A percentile compares a stretch with the other conserved stretches of the same genome.
These are phyloP conservation scores for Akebia trifoliata DNA, from an alignment of 164 flowering plant species.

Conservation along the genomic window DNA sequence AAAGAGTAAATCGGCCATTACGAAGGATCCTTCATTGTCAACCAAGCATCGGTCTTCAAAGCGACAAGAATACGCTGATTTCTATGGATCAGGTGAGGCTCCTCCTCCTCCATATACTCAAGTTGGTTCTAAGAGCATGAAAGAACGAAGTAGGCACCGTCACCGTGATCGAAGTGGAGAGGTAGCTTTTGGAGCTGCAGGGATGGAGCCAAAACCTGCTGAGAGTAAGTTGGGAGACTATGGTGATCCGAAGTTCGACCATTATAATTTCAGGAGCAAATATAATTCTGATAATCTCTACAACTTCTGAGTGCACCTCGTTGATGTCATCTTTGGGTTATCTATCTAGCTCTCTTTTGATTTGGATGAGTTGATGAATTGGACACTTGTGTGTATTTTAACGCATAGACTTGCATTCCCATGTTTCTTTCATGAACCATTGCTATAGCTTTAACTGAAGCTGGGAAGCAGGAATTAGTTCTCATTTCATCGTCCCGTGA, in stretches of 20 bases:
- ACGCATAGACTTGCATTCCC: no score
- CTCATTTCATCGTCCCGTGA: no score
- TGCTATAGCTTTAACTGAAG: no score
- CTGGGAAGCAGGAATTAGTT: no score
- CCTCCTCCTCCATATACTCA: constrained; percentile 44
- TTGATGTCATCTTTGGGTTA: no score
- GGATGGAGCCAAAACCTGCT: constrained; percentile 46
- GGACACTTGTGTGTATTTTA: no score
- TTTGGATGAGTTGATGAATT: no score
- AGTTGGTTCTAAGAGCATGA: constrained; percentile 57
- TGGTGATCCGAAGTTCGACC: constrained; percentile 55
- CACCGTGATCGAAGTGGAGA: constrained; percentile 63
- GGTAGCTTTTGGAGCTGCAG: constrained; percentile 32
- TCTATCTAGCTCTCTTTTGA: no score
- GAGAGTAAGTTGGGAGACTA: constrained; percentile 57
- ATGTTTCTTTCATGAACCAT: no score
- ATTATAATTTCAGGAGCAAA: constrained; percentile 60
- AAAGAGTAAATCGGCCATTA: constrained; percentile 50
- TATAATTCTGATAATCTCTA: constrained; percentile 40
- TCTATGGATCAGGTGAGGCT: constrained; percentile 56
- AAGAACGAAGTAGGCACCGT: constrained; percentile 74
- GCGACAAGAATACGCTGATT: constrained; percentile 66
- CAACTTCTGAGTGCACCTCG: constrained; percentile 49
- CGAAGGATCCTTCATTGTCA: constrained; percentile 59
- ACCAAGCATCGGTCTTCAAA: constrained; percentile 76